Evolutionary conservation across 768 basidiomycete species (phyloP).

Genomic region (Cystofilobasidium capitatum): DNA sequence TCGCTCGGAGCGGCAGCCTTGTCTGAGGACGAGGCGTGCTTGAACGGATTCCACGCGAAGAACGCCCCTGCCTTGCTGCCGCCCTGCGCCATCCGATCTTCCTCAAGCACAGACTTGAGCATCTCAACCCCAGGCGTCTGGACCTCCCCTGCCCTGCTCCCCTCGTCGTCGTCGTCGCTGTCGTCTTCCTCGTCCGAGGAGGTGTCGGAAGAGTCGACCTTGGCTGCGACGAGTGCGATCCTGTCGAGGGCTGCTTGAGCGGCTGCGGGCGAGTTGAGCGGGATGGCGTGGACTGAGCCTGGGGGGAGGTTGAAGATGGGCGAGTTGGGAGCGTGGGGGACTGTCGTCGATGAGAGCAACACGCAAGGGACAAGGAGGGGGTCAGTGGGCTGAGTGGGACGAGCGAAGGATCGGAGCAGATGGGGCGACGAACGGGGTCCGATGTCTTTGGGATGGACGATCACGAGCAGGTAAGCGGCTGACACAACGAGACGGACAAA

Average conservation of each 20-base stretch:
- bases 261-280: not conserved
- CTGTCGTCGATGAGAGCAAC: not conserved
- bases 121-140: conserved; percentile 2
- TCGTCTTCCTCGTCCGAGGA: conserved; percentile 10
- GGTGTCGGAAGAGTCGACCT: not conserved
- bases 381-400: not conserved
- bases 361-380: not conserved
- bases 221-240: not conserved
- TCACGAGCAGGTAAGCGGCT: conserved; percentile 26
- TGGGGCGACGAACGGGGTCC: conserved; percentile 17
- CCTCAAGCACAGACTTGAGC: not conserved
- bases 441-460: conserved; percentile 17
- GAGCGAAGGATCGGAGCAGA: not conserved
- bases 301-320: conserved; percentile 17
- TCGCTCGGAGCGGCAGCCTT: not conserved
- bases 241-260: not conserved
- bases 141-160: not conserved
- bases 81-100: not conserved
- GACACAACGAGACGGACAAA: not conserved
- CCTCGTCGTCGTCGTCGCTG: not conserved
- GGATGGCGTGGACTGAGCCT: conserved; percentile 14
- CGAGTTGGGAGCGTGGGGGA: conserved; percentile 8
- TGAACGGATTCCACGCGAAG: conserved; percentile 24
- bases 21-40: not conserved
- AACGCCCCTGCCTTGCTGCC: not conserved